A percentile compares a stretch with the other conserved stretches of the same genome.
Evolutionary conservation across 2,329 filamentous ascomycete species (phyloP).

Genomic region (Neonectria faginata): DNA sequence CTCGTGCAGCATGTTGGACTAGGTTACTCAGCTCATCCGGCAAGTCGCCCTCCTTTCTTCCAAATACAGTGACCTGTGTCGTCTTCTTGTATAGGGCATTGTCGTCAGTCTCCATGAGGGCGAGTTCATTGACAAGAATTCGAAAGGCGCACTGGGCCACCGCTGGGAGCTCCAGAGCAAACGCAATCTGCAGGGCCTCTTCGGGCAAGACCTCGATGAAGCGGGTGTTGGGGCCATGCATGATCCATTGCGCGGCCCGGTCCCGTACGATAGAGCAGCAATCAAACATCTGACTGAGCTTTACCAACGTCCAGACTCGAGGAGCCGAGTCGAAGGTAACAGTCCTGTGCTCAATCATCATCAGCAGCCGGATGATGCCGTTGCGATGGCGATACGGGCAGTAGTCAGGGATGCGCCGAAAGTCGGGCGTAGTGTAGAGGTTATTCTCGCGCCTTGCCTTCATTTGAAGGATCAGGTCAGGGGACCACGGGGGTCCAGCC

Average conservation of each 20-base stretch:
- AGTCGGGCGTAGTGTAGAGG: conserved; percentile 44
- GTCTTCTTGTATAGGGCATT: not conserved
- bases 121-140: conserved; percentile 72
- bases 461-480: conserved; percentile 35
- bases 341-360: conserved; percentile 66
- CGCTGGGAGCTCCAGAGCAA: conserved; percentile 56
- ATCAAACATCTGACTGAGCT: conserved; percentile 70
- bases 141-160: conserved; percentile 65
- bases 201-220: conserved; percentile 75
- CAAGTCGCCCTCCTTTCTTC: conserved; percentile 60
- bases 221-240: conserved; percentile 62
- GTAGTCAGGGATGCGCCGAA: conserved; percentile 66
- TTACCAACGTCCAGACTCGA: conserved; percentile 75
- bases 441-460: conserved; percentile 39
- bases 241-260: conserved; percentile 69
- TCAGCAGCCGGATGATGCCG: conserved; percentile 72
- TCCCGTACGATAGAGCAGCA: conserved; percentile 60
- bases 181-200: conserved; percentile 68
- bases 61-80: conserved; percentile 53
- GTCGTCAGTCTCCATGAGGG: conserved; percentile 57
- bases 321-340: conserved; percentile 72
- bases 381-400: conserved; percentile 72
- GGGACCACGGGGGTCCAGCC: conserved; percentile 7
- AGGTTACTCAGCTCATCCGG: conserved; percentile 67
- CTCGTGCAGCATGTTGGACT: conserved; percentile 69